Base-by-base conservation (phyloP, 345 rosid genomes). In the Laguncularia racemosa region DNA sequence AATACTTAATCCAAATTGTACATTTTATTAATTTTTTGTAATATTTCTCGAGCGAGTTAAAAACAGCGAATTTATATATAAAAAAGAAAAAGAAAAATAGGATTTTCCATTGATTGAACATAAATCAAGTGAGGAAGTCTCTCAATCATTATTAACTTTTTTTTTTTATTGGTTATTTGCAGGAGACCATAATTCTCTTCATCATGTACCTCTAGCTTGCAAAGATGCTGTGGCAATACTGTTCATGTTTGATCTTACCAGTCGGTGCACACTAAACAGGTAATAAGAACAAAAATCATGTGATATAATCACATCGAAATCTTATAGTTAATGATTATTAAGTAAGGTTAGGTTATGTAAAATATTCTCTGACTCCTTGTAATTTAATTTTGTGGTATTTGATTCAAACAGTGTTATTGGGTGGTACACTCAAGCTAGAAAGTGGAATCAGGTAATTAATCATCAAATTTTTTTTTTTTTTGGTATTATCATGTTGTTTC, bases 181-280 rank as follows among this genome's bases (percentile, higher is more conserved):
- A 86, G 95, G 95, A 46, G 95, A 87, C 59, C 76, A 63, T 50
- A 79, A 68, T 23, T 85, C 99, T 56, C 67, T 66, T 44, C 85
- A 82, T 74, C 96, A 93, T 66, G 67, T 93, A 48, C 97, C 97
- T 1, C 78, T 89, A 59, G 99, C 99, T 46, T 93, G 99, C 77
- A 93, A 87, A 81, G 96, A 89, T 65, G 76, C 99, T 47, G 99
- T 93, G 21, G 99, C 99, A 58, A 85, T 93, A 57, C 72, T 93
- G 68, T 85, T 82, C 59, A 93, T 93, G 99, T 93, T 93, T 79
- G 99, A 93, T 81, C 89, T 93, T 33, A 93, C 99, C 10, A 93
- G 97, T 62, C 80, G 99, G 21, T 81, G 95, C 68, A 93, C 99
- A 63, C 91, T 93, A 51, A 87, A 85, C 72, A 87, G 92, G 99